phyloP scores from a whole-genome alignment of 306 rosid genomes.

The Rosa chinensis region DNA sequence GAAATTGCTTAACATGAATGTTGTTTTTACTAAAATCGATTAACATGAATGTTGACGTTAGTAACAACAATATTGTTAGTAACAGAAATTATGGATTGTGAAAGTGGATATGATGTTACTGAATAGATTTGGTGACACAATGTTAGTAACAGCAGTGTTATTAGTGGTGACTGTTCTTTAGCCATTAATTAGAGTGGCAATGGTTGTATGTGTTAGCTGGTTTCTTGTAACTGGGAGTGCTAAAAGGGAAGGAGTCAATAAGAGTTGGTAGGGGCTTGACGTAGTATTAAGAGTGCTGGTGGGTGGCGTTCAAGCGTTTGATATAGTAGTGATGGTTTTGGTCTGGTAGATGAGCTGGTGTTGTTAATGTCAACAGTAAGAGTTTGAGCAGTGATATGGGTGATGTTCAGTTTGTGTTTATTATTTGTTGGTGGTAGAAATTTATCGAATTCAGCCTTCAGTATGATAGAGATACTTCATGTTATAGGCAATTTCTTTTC shows the following conservation, averaged over 20 bases:
- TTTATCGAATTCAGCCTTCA: background rate
- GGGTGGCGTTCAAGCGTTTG: background rate
- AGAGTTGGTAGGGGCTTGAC: background rate
- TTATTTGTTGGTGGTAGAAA: background rate
- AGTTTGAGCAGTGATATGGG: background rate
- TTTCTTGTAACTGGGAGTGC: background rate
- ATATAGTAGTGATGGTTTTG: background rate
- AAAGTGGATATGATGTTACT: background rate
- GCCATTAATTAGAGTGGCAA: background rate
- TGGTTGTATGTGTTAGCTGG: background rate
- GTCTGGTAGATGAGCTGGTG: background rate
- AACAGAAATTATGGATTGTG: background rate
- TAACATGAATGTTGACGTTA: no score
- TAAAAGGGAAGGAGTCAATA: background rate
- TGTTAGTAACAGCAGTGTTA: background rate
- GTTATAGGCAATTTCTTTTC: background rate
- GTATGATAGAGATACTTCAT: background rate
- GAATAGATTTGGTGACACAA: background rate
- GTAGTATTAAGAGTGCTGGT: background rate
- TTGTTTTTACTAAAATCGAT: background rate
- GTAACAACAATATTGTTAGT: no score
- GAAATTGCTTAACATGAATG: background rate
- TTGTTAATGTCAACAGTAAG: background rate
- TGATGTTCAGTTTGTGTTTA: background rate
- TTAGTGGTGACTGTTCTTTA: background rate